Percentiles rank a stretch among this genome's conserved stretches.
Evolutionary conservation across 2,329 filamentous ascomycete genomes (phyloP).

Genomic region (Aschersonia sp.): DNA sequence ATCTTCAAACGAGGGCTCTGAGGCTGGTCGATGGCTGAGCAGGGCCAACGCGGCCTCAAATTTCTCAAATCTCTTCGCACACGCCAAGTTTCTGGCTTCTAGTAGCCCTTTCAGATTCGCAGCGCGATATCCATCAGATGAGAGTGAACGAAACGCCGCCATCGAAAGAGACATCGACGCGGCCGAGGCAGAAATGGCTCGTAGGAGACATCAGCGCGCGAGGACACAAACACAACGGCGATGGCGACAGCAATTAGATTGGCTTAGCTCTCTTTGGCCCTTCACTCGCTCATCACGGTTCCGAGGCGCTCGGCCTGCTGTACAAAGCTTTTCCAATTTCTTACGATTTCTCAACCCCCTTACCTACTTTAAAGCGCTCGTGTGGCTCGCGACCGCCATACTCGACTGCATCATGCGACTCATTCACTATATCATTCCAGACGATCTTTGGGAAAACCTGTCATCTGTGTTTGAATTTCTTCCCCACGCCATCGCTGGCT

Average conservation of each 20-base stretch:
- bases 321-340: constrained; percentile 6
- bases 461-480: constrained; percentile 3
- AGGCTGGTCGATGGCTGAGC: constrained; percentile 4
- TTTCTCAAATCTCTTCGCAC: constrained; percentile 2
- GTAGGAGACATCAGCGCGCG: constrained; percentile 2
- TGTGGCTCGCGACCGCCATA: constrained; percentile 9
- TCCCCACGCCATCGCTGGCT: constrained; percentile 2
- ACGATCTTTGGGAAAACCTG: constrained; percentile 4
- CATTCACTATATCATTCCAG: constrained; percentile 5
- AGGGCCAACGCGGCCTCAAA: constrained; percentile 4
- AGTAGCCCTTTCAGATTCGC: constrained; percentile 4
- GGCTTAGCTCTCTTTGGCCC: constrained; percentile 8
- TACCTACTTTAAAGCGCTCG: constrained; percentile 14
- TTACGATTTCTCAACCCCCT: constrained; percentile 15
- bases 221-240: constrained; percentile 1
- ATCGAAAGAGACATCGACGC: constrained; percentile 10
- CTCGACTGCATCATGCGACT: constrained; percentile 8
- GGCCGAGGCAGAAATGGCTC: constrained; percentile 4
- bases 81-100: constrained; percentile 4
- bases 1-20: constrained; percentile 3
- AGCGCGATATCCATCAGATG: constrained; percentile 3
- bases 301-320: neutral
- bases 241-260: constrained; percentile 9
- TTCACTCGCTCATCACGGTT: neutral
- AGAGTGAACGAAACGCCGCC: constrained; percentile 10